These are phyloP conservation scores for Apiospora phragmitis DNA, from an alignment of 2,329 filamentous ascomycete species.

Conservation along the genomic window DNA sequence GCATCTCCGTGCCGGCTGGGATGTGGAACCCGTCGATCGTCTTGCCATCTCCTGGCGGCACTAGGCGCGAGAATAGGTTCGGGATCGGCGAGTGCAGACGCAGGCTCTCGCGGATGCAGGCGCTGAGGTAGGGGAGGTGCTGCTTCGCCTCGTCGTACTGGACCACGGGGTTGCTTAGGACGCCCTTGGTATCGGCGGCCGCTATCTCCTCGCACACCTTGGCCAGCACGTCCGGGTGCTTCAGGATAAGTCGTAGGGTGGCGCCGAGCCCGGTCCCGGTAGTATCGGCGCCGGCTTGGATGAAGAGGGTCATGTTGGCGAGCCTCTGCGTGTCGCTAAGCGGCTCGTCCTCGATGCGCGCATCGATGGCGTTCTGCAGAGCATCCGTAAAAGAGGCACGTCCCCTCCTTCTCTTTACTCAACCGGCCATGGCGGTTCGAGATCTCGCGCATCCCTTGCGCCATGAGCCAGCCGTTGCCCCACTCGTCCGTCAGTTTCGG, in stretches of 20 bases:
- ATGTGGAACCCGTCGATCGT: not conserved
- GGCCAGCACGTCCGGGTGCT: conserved; percentile 4
- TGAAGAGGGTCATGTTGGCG: conserved; percentile 19
- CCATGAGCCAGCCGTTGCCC: conserved; percentile 39
- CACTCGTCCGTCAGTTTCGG: conserved; percentile 28
- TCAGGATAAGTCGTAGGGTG: conserved; percentile 13
- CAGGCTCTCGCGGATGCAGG: conserved; percentile 9
- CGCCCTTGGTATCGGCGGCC: not conserved
- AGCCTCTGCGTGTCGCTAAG: conserved; percentile 32
- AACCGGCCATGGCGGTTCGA: conserved; percentile 17
- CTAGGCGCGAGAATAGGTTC: not conserved
- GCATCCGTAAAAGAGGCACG: conserved; percentile 27
- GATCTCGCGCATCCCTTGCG: conserved; percentile 34
- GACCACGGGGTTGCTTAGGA: not conserved
- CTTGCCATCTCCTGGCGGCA: not conserved
- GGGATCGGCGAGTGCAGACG: conserved; percentile 1
- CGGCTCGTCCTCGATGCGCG: conserved; percentile 29
- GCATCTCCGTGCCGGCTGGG: not conserved
- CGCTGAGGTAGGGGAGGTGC: conserved; percentile 7
- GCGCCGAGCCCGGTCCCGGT: conserved; percentile 14
- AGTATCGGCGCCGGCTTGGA: conserved; percentile 17
- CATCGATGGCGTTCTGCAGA: conserved; percentile 35
- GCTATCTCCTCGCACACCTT: not conserved
- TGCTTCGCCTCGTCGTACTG: conserved; percentile 7
- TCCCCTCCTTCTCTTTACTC: conserved; percentile 18